Evolutionary conservation across 169 alveolate genomes (phyloP).

Genomic region (Theileria orientalis): DNA sequence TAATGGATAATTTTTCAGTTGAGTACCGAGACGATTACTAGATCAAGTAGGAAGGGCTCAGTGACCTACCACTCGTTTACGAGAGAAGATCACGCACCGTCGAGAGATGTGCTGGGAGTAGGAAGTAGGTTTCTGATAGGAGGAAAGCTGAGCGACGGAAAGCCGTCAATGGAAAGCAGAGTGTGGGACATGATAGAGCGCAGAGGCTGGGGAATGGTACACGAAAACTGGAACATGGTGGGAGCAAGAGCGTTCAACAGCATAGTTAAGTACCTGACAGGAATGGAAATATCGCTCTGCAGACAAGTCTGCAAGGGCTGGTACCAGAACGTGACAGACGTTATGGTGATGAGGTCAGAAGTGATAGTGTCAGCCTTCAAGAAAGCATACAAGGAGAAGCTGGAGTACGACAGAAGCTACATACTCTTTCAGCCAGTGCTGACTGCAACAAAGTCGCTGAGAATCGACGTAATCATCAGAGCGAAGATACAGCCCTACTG

Average conservation of each 20-base stretch:
- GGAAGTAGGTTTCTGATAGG: conserved; percentile 17
- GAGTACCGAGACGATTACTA: no score
- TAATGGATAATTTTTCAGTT: no score
- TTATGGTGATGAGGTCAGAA: conserved; percentile 34
- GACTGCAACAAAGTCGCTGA: conserved; percentile 51
- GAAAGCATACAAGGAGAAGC: conserved; percentile 37
- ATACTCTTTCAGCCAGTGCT: conserved; percentile 53
- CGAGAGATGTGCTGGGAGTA: background rate
- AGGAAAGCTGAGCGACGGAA: conserved; percentile 17
- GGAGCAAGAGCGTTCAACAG: conserved; percentile 16
- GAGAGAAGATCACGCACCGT: background rate
- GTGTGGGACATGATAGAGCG: conserved; percentile 13
- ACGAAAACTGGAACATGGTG: conserved; percentile 19
- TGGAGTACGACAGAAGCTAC: conserved; percentile 39
- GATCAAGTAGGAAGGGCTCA: no score
- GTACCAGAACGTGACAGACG: conserved; percentile 39
- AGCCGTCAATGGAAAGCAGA: conserved; percentile 1
- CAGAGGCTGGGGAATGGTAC: conserved; percentile 19
- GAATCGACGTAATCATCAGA: conserved; percentile 55
- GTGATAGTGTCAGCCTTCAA: conserved; percentile 40
- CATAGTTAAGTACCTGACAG: conserved; percentile 52
- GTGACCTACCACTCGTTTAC: background rate
- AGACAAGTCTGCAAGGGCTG: conserved; percentile 41
- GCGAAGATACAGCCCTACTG: conserved; percentile 31
- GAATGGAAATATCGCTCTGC: conserved; percentile 19